phyloP scores from a whole-genome alignment of 768 basidiomycete genomes.

The Lyophyllum atratum region DNA sequence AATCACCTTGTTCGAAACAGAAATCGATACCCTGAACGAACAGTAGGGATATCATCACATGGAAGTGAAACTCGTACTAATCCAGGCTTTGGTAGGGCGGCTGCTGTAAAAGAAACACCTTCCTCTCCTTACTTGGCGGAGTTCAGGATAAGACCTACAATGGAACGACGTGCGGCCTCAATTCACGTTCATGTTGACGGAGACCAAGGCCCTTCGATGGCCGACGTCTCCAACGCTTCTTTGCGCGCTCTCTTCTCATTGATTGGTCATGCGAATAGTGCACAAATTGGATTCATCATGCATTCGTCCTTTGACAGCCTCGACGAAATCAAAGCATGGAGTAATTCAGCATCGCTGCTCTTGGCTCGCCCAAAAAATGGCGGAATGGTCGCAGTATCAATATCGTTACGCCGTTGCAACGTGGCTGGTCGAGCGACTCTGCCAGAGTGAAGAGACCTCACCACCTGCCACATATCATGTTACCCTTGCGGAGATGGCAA shows the following conservation, averaged over 20 bases:
- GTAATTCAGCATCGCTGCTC: constrained; percentile 67
- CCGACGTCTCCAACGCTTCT: constrained; percentile 75
- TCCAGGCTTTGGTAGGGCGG: constrained; percentile 44
- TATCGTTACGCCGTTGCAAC: constrained; percentile 91
- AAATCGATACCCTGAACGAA: constrained; percentile 58
- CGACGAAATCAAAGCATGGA: constrained; percentile 65
- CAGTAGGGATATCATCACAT: constrained; percentile 52
- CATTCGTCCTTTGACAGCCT: constrained; percentile 73
- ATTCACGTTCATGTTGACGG: constrained; percentile 89
- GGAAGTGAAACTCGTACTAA: constrained; percentile 1
- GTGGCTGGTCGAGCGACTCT: constrained; percentile 76
- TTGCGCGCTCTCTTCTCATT: constrained; percentile 73
- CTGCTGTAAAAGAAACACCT: constrained; percentile 65
- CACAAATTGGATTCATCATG: constrained; percentile 72
- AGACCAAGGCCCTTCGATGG: constrained; percentile 75
- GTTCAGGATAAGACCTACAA: constrained; percentile 76
- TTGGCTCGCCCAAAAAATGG: constrained; percentile 77
- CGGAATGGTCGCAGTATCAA: constrained; percentile 92
- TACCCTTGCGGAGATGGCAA: constrained; percentile 76
- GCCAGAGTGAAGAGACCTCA: constrained; percentile 57
- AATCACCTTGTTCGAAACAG: constrained; percentile 63
- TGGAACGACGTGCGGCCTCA: constrained; percentile 84
- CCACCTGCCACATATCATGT: constrained; percentile 51
- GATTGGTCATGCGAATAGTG: constrained; percentile 73
- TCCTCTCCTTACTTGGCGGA: constrained; percentile 81